These are phyloP conservation scores for Zymoseptoria pseudotritici DNA, from an alignment of 2,329 filamentous ascomycete genomes.

Conservation along the genomic window DNA sequence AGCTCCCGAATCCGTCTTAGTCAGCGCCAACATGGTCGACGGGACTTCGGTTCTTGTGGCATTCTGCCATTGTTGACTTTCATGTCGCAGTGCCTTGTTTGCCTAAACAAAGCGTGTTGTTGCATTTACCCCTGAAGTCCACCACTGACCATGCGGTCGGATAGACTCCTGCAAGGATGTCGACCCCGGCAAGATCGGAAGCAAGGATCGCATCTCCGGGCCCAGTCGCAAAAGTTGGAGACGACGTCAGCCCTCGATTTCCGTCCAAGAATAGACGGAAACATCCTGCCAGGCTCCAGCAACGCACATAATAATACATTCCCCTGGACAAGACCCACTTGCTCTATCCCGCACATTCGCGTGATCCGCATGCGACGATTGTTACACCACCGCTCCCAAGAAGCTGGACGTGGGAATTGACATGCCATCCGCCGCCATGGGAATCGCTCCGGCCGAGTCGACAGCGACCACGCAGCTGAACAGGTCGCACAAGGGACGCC, in stretches of 20 bases:
- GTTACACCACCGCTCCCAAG: neutral
- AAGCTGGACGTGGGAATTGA: neutral
- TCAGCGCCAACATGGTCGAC: no score
- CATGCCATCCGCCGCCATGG: neutral
- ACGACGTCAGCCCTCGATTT: neutral
- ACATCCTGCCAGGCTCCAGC: neutral
- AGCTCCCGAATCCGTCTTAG: no score
- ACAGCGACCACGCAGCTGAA: constrained; percentile 6
- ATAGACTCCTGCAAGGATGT: neutral
- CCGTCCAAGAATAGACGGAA: neutral
- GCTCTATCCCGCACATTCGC: neutral
- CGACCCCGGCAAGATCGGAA: neutral
- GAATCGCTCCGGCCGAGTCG: constrained; percentile 3
- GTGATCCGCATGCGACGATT: neutral
- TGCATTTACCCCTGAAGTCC: neutral
- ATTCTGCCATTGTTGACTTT: no score
- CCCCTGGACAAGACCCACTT: neutral
- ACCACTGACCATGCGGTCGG: neutral
- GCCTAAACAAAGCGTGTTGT: neutral
- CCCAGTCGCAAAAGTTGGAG: neutral
- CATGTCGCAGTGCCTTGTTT: no score
- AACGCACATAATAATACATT: neutral
- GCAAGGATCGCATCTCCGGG: neutral
- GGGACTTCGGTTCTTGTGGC: no score
- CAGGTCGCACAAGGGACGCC: constrained; percentile 16